phyloP scores from a whole-genome alignment of 1,139 yeast species.

The Blastobotrys aristatus region DNA sequence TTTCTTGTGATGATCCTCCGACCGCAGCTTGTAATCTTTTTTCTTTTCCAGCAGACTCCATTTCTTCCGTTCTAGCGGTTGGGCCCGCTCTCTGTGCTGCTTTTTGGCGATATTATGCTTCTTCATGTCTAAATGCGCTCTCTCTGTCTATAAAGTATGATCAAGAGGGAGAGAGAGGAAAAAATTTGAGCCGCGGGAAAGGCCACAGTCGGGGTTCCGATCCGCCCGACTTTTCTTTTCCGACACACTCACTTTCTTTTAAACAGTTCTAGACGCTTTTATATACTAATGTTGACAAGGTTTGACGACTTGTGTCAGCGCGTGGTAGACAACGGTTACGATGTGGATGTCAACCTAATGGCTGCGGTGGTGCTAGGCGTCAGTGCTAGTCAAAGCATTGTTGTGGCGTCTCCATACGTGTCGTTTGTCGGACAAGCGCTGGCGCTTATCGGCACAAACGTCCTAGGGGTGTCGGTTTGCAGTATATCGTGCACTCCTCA shows the following conservation, averaged over 20 bases:
- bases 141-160: too few species aligned
- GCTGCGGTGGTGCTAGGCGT: constrained; percentile 21
- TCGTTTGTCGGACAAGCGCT: constrained; percentile 14
- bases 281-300: constrained; percentile 8
- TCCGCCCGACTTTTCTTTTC: not conserved
- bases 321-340: not conserved
- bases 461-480: constrained; percentile 16
- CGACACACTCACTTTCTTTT: not conserved
- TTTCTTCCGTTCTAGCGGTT: constrained; percentile 64
- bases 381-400: constrained; percentile 27
- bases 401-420: constrained; percentile 21
- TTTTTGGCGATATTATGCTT: constrained; percentile 91
- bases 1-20: constrained; percentile 82
- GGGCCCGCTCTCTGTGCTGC: constrained; percentile 92
- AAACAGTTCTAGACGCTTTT: not conserved
- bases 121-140: constrained; percentile 28
- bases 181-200: not conserved
- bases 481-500: constrained; percentile 10
- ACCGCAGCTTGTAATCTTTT: constrained; percentile 86
- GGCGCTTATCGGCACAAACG: constrained; percentile 13
- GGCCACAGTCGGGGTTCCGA: too few species aligned
- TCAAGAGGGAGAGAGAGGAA: not conserved
- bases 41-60: constrained; percentile 90
- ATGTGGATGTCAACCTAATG: constrained; percentile 19
- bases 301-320: constrained; percentile 12